Percentiles rank a stretch among this genome's conserved stretches.
phyloP scores from a whole-genome alignment of 116 monocot genomes.

The Dioscorea cayenensis region DNA sequence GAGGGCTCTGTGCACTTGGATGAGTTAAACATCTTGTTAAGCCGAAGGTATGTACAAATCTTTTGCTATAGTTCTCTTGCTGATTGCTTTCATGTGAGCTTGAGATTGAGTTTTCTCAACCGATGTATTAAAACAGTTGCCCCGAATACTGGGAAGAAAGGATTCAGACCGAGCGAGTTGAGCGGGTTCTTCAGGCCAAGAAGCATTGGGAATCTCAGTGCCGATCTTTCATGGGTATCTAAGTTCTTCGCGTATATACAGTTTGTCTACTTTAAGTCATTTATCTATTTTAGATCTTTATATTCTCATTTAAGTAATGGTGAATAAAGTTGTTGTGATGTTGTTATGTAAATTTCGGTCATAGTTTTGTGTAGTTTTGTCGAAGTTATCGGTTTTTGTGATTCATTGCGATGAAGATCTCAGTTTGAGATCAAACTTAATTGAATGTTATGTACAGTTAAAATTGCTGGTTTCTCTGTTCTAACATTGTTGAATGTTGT shows the following conservation, averaged over 20 bases:
- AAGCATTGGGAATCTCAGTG: slow-evolving; percentile 61
- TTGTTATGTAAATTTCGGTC: no score
- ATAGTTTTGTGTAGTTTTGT: no score
- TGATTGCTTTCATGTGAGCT: not conserved
- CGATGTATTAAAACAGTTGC: slow-evolving; percentile 35
- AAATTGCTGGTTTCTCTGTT: no score
- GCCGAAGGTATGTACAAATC: slow-evolving; percentile 22
- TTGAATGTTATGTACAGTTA: no score
- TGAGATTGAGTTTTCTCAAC: not conserved
- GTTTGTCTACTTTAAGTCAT: no score
- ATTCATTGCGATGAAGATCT: no score
- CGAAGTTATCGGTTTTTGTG: no score
- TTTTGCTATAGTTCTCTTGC: not conserved
- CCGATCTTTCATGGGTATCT: slow-evolving; percentile 56
- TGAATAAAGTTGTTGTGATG: no score
- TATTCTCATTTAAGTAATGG: no score
- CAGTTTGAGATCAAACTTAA: no score
- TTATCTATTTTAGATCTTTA: no score
- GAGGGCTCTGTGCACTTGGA: slow-evolving; percentile 35
- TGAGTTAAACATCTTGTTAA: slow-evolving; percentile 63
- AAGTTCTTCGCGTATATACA: slow-evolving; percentile 1
- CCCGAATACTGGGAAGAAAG: slow-evolving; percentile 70
- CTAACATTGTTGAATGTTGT: no score
- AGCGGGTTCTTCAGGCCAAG: slow-evolving; percentile 59
- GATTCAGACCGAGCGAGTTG: slow-evolving; percentile 40